A percentile compares a stretch with the other conserved stretches of the same genome.
These are phyloP conservation scores for Eucalyptus lansdowneana DNA, from an alignment of 345 rosid species.

Conservation along the genomic window DNA sequence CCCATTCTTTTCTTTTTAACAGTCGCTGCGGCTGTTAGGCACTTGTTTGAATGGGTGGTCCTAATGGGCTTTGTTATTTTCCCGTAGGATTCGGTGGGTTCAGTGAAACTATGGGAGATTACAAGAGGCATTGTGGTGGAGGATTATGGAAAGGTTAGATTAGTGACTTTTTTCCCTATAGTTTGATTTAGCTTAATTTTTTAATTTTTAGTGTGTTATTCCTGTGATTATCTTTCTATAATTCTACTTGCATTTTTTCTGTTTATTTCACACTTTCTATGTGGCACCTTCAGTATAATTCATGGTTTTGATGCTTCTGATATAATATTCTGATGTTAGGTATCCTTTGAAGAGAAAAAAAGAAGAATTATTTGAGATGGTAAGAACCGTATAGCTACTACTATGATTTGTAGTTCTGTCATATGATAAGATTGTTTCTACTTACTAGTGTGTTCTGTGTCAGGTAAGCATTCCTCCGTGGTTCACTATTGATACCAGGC, in stretches of 20 bases:
- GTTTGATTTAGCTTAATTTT: not conserved
- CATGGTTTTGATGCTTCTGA: not conserved
- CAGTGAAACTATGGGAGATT: constrained; percentile 96
- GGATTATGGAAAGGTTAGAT: constrained; percentile 80
- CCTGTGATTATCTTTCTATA: not conserved
- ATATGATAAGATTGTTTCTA: not conserved
- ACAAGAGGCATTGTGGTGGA: constrained; percentile 77
- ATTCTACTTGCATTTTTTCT: not conserved
- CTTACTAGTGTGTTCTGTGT: not conserved
- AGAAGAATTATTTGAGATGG: constrained; percentile 95
- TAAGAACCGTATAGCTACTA: constrained; percentile 1
- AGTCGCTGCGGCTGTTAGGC: not conserved
- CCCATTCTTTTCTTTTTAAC: not conserved
- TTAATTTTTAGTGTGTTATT: not conserved
- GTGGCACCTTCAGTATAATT: not conserved
- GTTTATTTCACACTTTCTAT: not conserved
- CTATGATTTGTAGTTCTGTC: not conserved
- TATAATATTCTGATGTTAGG: constrained; percentile 23
- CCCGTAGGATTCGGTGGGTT: constrained; percentile 70
- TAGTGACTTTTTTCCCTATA: not conserved
- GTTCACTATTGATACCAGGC: constrained; percentile 92
- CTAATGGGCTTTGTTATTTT: not conserved
- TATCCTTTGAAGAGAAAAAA: constrained; percentile 87
- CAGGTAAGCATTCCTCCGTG: constrained; percentile 99
- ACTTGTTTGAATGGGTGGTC: not conserved